phyloP scores from a whole-genome alignment of 345 rosid species.

The Salix dunnii region DNA sequence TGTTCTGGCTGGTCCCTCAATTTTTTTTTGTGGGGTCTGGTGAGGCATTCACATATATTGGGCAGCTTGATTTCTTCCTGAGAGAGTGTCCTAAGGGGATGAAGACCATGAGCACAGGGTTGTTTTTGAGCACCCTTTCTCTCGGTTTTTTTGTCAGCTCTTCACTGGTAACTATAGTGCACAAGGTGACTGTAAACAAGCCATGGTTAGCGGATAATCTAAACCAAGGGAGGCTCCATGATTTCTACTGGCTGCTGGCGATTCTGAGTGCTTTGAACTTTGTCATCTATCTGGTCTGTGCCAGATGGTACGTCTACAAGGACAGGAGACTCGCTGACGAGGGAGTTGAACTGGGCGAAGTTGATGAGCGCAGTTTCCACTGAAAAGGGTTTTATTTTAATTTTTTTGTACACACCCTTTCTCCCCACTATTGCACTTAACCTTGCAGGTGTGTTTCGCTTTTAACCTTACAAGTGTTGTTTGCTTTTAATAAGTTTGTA shows the following conservation, averaged over 20 bases:
- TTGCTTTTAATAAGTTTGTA: constrained; percentile 6
- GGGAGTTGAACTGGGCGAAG: constrained; percentile 70
- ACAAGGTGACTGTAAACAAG: constrained; percentile 46
- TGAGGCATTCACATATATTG: constrained; percentile 81
- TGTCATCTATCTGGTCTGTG: constrained; percentile 45
- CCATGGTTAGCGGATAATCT: constrained; percentile 89
- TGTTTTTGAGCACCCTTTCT: constrained; percentile 80
- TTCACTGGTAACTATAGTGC: constrained; percentile 62
- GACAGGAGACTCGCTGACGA: constrained; percentile 68
- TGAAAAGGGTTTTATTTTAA: neutral
- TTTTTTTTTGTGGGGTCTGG: constrained; percentile 82
- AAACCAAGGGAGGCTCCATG: constrained; percentile 68
- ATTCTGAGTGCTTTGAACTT: constrained; percentile 59
- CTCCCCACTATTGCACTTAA: neutral
- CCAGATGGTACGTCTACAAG: constrained; percentile 92
- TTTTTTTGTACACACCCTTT: neutral
- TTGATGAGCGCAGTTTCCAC: constrained; percentile 41
- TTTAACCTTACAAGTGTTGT: neutral
- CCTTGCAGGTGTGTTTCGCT: neutral
- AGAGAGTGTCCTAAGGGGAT: constrained; percentile 97
- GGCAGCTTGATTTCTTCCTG: constrained; percentile 87
- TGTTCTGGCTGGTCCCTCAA: constrained; percentile 80
- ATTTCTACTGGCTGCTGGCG: constrained; percentile 89
- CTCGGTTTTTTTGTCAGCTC: constrained; percentile 87
- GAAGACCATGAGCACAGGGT: constrained; percentile 96